phyloP scores from a whole-genome alignment of 2,329 filamentous ascomycete species.

The Microdochium paspali region DNA sequence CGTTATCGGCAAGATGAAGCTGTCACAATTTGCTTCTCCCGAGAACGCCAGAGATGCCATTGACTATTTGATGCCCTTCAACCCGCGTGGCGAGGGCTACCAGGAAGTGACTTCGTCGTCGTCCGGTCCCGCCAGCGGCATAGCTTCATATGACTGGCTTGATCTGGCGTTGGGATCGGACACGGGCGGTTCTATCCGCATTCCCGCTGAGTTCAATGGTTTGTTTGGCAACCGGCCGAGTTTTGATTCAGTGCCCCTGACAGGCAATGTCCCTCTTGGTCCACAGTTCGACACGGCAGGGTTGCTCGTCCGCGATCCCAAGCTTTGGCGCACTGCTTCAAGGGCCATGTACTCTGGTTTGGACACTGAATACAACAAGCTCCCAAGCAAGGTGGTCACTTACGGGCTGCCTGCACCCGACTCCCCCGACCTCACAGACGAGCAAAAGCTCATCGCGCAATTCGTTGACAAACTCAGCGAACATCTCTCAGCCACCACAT shows the following conservation, averaged over 20 bases:
- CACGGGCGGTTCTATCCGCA: conserved; percentile 21
- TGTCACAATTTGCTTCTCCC: conserved; percentile 31
- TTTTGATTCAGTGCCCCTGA: conserved; percentile 14
- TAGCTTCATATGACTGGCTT: conserved; percentile 22
- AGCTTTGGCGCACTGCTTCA: background rate
- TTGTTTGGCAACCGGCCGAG: conserved; percentile 21
- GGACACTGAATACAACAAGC: conserved; percentile 12
- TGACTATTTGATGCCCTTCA: conserved; percentile 27
- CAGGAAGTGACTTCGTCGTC: conserved; percentile 31
- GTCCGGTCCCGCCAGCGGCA: conserved; percentile 22
- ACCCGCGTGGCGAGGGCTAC: conserved; percentile 36
- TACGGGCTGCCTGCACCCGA: background rate
- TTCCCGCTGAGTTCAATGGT: conserved; percentile 20
- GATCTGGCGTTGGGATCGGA: conserved; percentile 21
- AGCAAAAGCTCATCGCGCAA: background rate
- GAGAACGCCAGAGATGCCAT: conserved; percentile 32
- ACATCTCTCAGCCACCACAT: conserved; percentile 9
- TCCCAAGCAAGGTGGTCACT: background rate
- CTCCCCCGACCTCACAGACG: background rate
- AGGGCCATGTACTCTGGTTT: conserved; percentile 6
- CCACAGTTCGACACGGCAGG: conserved; percentile 19
- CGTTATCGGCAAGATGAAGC: conserved; percentile 35
- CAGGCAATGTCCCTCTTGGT: conserved; percentile 14
- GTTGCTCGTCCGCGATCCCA: conserved; percentile 11
- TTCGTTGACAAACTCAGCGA: background rate